Base-by-base conservation (phyloP, 176 grass and related monocot genomes). In the Phragmites australis region DNA sequence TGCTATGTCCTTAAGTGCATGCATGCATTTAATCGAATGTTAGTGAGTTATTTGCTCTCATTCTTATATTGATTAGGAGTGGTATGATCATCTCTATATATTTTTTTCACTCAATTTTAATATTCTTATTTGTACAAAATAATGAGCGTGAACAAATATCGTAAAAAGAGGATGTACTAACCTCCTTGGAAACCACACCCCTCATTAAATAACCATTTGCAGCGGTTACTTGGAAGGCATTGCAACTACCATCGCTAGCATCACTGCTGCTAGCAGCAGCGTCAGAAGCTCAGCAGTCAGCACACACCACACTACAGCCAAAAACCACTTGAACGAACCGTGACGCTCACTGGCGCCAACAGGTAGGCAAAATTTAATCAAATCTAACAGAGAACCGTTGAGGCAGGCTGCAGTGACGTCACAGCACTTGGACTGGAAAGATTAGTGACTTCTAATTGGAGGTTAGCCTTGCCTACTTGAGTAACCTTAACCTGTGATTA, bases 261-360 rank as follows among this genome's bases (percentile, higher is more conserved):
- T 78, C 59, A 78, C 76, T 32, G 54, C 17, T 3, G 31, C 73
- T 59, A 17, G 8, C 31, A 7, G 59, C 54, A 30, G 12, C n/a
- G 12, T 1, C 39, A 67, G 37, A 67, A 5, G n/a, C n/a, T n/a
- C n/a, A n/a, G n/a, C n/a, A n/a, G n/a, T 65, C 1, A 12, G n/a
- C 21, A 13, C 65, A 16, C 65, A 43, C 16, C 4, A 3, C 67
- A n/a, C 57, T 11, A 18, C 5, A 56, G 34, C 46, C 54, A 45
- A 88, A 44, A 77, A 27, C 14, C 49, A 39, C 46, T 63, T 16
- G 45, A 50, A 10, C 50, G 75, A 81, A 60, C 72, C 63, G 42
- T 80, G 81, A 74, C 81, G 68, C 86, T 88, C 86, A 58, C 16
- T 83, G 77, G 41, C 69, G 52, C 11, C 70, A 65, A 45, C 65